Percentiles rank a stretch among this genome's conserved stretches.
phyloP scores from a whole-genome alignment of 441 rosid species.

The Isatis lusitanica region DNA sequence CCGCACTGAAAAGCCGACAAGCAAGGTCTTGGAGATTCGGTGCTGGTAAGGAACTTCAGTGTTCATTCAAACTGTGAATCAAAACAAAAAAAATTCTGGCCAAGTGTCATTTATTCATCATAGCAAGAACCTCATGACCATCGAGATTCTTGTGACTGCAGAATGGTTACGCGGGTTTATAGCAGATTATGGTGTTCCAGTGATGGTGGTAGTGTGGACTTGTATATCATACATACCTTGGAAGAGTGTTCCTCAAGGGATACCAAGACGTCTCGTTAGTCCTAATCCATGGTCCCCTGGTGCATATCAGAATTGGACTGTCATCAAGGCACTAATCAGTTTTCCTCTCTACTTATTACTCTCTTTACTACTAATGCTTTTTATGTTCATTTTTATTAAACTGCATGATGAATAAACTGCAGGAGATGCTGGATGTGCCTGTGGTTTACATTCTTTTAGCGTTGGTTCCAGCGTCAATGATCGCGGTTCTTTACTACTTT shows the following conservation, averaged over 20 bases:
- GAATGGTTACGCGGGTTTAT: slow-evolving; percentile 60
- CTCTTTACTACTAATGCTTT: not conserved
- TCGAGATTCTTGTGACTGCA: slow-evolving; percentile 29
- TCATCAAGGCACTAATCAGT: slow-evolving; percentile 49
- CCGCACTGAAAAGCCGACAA: slow-evolving; percentile 63
- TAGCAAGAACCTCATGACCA: slow-evolving; percentile 8
- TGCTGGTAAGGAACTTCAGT: slow-evolving; percentile 44
- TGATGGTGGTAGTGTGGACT: slow-evolving; percentile 72
- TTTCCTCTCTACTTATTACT: not conserved
- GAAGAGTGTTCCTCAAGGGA: slow-evolving; percentile 57
- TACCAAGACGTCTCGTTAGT: slow-evolving; percentile 71
- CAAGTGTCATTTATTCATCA: not conserved
- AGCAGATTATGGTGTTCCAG: slow-evolving; percentile 77
- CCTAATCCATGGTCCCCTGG: slow-evolving; percentile 77
- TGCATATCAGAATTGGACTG: slow-evolving; percentile 69
- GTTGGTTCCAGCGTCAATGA: slow-evolving; percentile 68
- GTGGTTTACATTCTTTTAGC: slow-evolving; percentile 60
- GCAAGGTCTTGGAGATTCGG: slow-evolving; percentile 70
- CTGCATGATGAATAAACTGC: slow-evolving; percentile 19
- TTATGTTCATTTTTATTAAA: not conserved
- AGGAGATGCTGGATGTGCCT: slow-evolving; percentile 69
- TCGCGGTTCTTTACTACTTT: slow-evolving; percentile 69
- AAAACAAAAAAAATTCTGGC: not conserved
- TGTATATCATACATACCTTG: slow-evolving; percentile 55
- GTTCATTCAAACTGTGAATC: not conserved